phyloP scores from a whole-genome alignment of 257 asterid species.

The Solanum clarkiae region DNA sequence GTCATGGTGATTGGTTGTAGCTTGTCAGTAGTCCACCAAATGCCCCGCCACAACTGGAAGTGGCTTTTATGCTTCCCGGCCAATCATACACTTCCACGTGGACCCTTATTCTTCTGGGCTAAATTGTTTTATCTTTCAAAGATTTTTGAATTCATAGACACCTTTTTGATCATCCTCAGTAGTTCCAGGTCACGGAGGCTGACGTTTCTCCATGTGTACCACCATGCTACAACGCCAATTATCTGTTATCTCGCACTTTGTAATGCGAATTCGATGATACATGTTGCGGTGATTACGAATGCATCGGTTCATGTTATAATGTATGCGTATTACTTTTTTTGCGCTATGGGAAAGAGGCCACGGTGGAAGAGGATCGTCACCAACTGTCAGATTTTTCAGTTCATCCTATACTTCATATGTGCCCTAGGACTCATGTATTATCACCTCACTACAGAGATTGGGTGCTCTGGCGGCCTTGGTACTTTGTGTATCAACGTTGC shows the following conservation, averaged over 20 bases:
- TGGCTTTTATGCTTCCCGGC: slow-evolving; percentile 77
- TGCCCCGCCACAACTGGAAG: slow-evolving; percentile 28
- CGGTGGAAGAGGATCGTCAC: slow-evolving; percentile 78
- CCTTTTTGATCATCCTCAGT: slow-evolving; percentile 41
- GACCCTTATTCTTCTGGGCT: slow-evolving; percentile 78
- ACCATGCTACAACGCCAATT: slow-evolving; percentile 62
- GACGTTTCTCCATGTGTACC: slow-evolving; percentile 85
- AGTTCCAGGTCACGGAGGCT: slow-evolving; percentile 40
- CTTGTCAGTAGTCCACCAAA: slow-evolving; percentile 54
- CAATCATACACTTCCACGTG: slow-evolving; percentile 34
- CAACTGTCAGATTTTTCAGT: slow-evolving; percentile 63
- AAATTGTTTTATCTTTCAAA: slow-evolving; percentile 71
- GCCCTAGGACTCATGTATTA: slow-evolving; percentile 47
- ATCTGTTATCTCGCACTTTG: slow-evolving; percentile 53
- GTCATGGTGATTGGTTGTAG: slow-evolving; percentile 53
- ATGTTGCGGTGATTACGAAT: slow-evolving; percentile 66
- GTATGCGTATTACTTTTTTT: slow-evolving; percentile 60
- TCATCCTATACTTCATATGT: slow-evolving; percentile 43
- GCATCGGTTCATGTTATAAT: slow-evolving; percentile 74
- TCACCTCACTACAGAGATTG: slow-evolving; percentile 44
- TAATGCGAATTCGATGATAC: slow-evolving; percentile 34
- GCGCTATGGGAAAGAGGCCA: slow-evolving; percentile 50
- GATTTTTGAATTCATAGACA: slow-evolving; percentile 63
- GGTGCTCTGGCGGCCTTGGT: slow-evolving; percentile 66
- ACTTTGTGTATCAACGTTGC: slow-evolving; percentile 64